Evolutionary conservation across 1,284 basidiomycete species (phyloP), one percentile per base, ranked within the genome.

Genomic region (Ustilago sp.): DNA sequence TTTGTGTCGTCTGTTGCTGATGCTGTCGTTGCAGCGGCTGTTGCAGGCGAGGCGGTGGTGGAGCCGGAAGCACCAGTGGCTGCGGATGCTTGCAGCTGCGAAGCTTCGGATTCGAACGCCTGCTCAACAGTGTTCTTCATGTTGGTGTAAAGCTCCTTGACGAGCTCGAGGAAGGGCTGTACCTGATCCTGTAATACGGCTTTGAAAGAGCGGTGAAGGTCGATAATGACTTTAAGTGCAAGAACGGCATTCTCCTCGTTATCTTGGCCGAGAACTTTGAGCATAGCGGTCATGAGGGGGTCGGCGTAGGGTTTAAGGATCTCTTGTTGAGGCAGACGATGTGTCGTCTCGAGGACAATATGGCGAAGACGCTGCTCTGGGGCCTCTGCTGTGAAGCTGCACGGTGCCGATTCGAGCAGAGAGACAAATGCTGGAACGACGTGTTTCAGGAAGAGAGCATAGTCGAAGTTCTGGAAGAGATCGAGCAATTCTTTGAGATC

Each of bases 221-320:
- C 97, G 71, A 95, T 92, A 81, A 97, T 90, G 67, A 92, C 93
- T 87, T 99, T 99, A 89, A 96, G 94, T 63, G 92, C 94, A 3
- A 92, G 90, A 36, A 93, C 90, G 2, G 93, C 97, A 83, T 95
- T 97, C 83, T 99, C 97, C 87, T 99, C 97, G 84, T 97, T 98
- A 88, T 99, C 98, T 74, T 91, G 89, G 55, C 93, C 92, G 48
- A 99, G 89, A 48, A 95, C 88, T 77, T 93, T 89, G 60, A 98
- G 89, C 90, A 98, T 88, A 53, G 89, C 85, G 59, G 79, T 89
- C 86, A 94, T 92, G 55, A 98, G 90, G 17, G 89, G 87, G 35
- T 90, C 88, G 32, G 91, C 90, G 78, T 93, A 91, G 45, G 90
- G 89, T 50, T 93, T 90, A 54, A 95, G 89, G 9, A 90, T 88